Evolutionary conservation across 371 early-diverging fungal genomes (phyloP).

Genomic region (Mortierella sp.): DNA sequence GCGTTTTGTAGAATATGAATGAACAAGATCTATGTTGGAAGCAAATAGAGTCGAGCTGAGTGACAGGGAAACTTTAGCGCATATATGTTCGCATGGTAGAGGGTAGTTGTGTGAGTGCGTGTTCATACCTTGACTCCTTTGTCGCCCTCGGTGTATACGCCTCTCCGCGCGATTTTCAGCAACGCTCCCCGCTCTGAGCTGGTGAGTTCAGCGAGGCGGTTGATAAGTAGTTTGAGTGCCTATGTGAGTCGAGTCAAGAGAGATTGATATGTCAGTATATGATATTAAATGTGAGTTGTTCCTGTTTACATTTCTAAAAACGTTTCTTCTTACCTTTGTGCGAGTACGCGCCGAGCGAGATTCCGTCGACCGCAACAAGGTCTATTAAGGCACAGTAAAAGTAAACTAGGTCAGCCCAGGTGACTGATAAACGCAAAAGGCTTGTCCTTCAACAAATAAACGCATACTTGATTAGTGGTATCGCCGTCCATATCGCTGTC

Average conservation of each 20-base stretch:
- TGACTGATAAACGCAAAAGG: not conserved
- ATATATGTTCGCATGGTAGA: not conserved
- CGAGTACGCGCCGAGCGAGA: conserved; percentile 14
- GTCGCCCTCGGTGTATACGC: conserved; percentile 42
- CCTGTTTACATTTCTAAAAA: not conserved
- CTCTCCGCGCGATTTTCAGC: conserved; percentile 25
- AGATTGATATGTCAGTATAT: not conserved
- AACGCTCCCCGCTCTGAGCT: conserved; percentile 12
- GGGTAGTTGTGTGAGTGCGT: not conserved
- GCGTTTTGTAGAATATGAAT: conserved; percentile 42
- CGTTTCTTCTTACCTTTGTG: conserved; percentile 17
- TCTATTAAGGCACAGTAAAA: not conserved
- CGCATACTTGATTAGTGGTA: conserved; percentile 18
- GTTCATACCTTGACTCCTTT: conserved; percentile 44
- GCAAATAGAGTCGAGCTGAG: not conserved
- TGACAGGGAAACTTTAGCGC: not conserved
- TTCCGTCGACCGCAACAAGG: conserved; percentile 8
- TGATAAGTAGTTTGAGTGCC: conserved; percentile 44
- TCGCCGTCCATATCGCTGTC: conserved; percentile 24
- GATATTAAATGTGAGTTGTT: not conserved
- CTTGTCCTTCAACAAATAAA: not conserved
- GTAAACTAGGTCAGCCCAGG: not conserved
- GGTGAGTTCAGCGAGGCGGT: conserved; percentile 33
- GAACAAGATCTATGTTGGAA: conserved; percentile 30
- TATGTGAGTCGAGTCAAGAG: not conserved